Evolutionary conservation across 768 basidiomycete species (phyloP), one percentile per base, ranked within the genome.

Genomic region (Kwoniella bestiolae): DNA sequence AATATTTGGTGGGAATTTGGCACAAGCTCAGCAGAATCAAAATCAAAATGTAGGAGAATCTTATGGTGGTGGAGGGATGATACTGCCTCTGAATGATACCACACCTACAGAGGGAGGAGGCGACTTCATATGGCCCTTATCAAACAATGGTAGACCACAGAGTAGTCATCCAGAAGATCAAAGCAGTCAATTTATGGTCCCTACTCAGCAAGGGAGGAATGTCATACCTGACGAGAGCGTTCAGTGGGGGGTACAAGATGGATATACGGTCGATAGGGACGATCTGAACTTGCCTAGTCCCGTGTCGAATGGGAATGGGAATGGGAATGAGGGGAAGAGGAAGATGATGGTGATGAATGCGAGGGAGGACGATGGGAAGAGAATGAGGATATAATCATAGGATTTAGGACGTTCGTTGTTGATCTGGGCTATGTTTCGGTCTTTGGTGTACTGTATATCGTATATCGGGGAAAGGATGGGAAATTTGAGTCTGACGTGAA

Each of bases 1-100:
- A 34, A 63, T 77, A n/a, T 77, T 77, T 44, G 74, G 73, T 50
- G 53, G 66, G 14, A 29, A 29, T 1, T 28, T 28, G 11, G 16
- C 16, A 21, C 28, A 29, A n/a, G 23, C 16, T 25, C 11, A 51
- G 12, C 16, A n/a, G 16, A 18, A 9, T 34, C 52, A 55, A 35
- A 34, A 1, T 34, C 29, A 55, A 52, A n/a, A 11, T 32, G 28
- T 21, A 35, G 9, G 31, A 23, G n/a, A n/a, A n/a, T 14, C 46
- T 47, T 28, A 16, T n/a, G 29, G 25, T 31, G 38, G 25, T 34
- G 32, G 32, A 26, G 32, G n/a, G 14, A 38, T 32, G 16, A 53
- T 29, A 38, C 9, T 59, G 23, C 44, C 44, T 32, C 21, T 32
- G 49, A 29, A 28, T 23, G 51, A 31, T 0, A 28, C 23, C 26